A percentile compares a stretch with the other conserved stretches of the same genome.
phyloP scores from a whole-genome alignment of 345 rosid genomes.

The Lumnitzera littorea region DNA sequence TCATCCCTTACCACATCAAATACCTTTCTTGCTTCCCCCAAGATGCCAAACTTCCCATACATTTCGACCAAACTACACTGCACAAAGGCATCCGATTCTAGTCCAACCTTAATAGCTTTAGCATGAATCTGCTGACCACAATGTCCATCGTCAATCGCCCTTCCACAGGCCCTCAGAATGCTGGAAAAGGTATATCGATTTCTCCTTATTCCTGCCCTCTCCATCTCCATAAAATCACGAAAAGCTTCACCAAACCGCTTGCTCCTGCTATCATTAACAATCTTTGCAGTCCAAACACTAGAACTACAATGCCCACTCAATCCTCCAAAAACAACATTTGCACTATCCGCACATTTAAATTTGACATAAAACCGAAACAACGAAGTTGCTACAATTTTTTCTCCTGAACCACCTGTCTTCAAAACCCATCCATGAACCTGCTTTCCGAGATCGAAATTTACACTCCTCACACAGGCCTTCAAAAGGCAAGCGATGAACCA shows the following conservation, averaged over 20 bases:
- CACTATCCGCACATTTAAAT: conserved; percentile 31
- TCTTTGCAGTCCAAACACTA: conserved; percentile 48
- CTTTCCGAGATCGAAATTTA: conserved; percentile 47
- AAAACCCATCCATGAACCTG: conserved; percentile 60
- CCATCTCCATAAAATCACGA: conserved; percentile 41
- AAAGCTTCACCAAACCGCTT: conserved; percentile 33
- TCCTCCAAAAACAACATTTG: conserved; percentile 31
- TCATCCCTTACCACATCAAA: conserved; percentile 24
- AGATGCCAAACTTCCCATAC: conserved; percentile 49
- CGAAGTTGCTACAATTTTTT: conserved; percentile 26
- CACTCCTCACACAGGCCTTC: conserved; percentile 39
- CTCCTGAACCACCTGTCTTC: conserved; percentile 34
- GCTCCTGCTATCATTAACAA: conserved; percentile 44
- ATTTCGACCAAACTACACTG: conserved; percentile 48
- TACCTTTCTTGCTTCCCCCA: conserved; percentile 38
- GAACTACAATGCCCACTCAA: conserved; percentile 18
- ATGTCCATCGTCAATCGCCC: conserved; percentile 34
- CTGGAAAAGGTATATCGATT: conserved; percentile 32
- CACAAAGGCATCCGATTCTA: conserved; percentile 34
- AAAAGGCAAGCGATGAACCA: conserved; percentile 39
- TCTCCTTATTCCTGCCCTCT: conserved; percentile 31
- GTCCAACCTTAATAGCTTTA: conserved; percentile 42
- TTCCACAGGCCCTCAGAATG: conserved; percentile 47
- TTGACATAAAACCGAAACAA: conserved; percentile 54
- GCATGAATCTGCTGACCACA: conserved; percentile 55